Evolutionary conservation across 371 early-diverging fungal species (phyloP), one percentile per base, ranked within the genome.

Genomic region (Mucor saturninus): DNA sequence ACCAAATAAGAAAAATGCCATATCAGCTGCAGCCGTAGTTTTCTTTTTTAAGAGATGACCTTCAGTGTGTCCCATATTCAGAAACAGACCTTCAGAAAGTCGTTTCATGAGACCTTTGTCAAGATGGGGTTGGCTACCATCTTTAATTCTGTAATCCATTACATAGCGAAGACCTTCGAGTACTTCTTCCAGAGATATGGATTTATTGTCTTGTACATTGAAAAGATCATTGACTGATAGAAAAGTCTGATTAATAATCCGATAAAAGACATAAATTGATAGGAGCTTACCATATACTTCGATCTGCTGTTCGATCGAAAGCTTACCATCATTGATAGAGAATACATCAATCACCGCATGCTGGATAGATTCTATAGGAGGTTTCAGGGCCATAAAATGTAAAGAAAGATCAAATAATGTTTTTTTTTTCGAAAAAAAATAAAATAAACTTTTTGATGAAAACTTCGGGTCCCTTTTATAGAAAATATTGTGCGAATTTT

Each of bases 81-180:
- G 76, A 54, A 97, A 70, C 56, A 97, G 83, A 39, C 90, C 96
- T 62, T 94, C 92, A 38, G 89, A 85, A 10, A 97, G 85, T 11
- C 93, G 84, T 64, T 83, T 83, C 97, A 97, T 97, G 31, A 97
- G 71, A 4, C 69, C 83, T 7, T 69, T 69, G 52, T 97, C 97
- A 30, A 97, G 88, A 59, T 87, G 86, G 50, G 87, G 89, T 80
- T 91, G 90, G 59, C 87, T 86, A 13, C 93, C 93, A 48, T 91
- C 92, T 56, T 91, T 89, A 69, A 97, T 88, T 15, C 93, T 91
- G 72, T 89, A 93, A 65, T 97, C 95, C 90, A 96, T 93, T 26
- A 97, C 95, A 76, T 97, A 97, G 51, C 91, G 91, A 57, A 97
- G 81, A 11, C 97, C 91, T 38, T 89, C 90, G 50, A 97, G 84